Base-by-base conservation (phyloP, 2,329 filamentous ascomycete genomes). In the Scopulariopsis brevicaulis region DNA sequence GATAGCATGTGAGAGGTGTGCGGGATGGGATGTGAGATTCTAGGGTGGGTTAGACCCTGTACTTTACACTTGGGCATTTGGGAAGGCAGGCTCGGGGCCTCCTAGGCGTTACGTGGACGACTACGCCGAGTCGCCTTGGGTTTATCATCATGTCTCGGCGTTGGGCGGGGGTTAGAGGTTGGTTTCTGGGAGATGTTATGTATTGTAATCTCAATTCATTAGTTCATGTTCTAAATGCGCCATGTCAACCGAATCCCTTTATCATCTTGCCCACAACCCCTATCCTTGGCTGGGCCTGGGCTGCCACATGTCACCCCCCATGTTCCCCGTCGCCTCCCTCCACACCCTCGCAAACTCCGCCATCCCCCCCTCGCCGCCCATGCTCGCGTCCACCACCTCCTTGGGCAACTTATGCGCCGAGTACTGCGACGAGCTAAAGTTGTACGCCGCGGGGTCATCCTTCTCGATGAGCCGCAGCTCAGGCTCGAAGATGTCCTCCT, bases 361-460 rank as follows among this genome's bases (percentile, higher is more conserved):
- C 74, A 97, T 79, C 0, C 87, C 87, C 3, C 87, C 89, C 58
- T 89, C 83, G 3, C 88, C 87, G 1, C 80, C 80, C 63, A 81
- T 65, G 63, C 83, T 81, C 22, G 84, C 85, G 64, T 87, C 83
- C 3, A 96, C 92, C 2, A 97, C 90, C 64, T 99, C 94, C 69
- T 86, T 91, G 0, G 94, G 94, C 64, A 99, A 74, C 72, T 97
- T 99, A 68, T 97, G 93, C 3, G 94, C 93, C 61, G 91, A 96
- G 70, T 96, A 97, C 66, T 93, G 89, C 1, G 90, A 83, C 4
- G 89, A 87, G 63, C 82, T 85, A 68, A 96, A 95, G 64, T 87
- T 88, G 68, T 90, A 94, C 1, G 92, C 92, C 60, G 93, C 89
- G 0, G 92, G 90, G 63, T 97, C 93, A 62, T 93, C 87, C 68